Evolutionary conservation across 305 asterid species (phyloP), one percentile per base, ranked within the genome.

Genomic region (Rubia peregrina): DNA sequence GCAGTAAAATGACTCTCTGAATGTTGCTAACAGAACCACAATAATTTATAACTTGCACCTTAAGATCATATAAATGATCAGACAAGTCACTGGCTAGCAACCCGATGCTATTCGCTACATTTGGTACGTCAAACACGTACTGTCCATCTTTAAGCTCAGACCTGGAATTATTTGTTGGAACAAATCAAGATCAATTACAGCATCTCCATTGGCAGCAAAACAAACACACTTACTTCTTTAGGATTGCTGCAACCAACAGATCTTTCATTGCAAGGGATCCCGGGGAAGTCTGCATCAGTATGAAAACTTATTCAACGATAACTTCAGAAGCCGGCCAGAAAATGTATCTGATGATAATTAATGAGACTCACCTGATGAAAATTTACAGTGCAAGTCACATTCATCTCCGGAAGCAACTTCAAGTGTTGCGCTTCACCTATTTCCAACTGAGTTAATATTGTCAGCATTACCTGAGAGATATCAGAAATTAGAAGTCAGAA

Each of bases 141-240:
- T 91, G 97, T 71, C 99, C 99, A 65, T 86, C 96, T 86, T 90
- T 94, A 82, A 87, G 79, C 81, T 90, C 95, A 64, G 98, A 86
- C 83, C 99, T 94, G 87, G 72, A 46, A 71, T 42, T 64, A 73
- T 59, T 46, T 51, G 65, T 65, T 70, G 74, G 74, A 77, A 75
- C 65, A 77, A 19, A 69, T 51, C 16, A 67, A 71, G 38, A 67
- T 71, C 64, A 73, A 75, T 66, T 44, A 33, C 43, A 43, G 17
- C 6, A 48, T 61, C 60, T 46, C 26, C 36, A 70, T 66, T 57
- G 70, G 78, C 43, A 71, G 65, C 46, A 36, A 65, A 56, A 56
- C 44, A 65, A 75, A 22, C 55, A 42, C 63, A 73, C 92, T 85
- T 79, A 94, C 99, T 88, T 94, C 85, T 88, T 89, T 77, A 91